Evolutionary conservation across 495 filamentous ascomycete species (phyloP).

Genomic region (Pyronema omphalodes): DNA sequence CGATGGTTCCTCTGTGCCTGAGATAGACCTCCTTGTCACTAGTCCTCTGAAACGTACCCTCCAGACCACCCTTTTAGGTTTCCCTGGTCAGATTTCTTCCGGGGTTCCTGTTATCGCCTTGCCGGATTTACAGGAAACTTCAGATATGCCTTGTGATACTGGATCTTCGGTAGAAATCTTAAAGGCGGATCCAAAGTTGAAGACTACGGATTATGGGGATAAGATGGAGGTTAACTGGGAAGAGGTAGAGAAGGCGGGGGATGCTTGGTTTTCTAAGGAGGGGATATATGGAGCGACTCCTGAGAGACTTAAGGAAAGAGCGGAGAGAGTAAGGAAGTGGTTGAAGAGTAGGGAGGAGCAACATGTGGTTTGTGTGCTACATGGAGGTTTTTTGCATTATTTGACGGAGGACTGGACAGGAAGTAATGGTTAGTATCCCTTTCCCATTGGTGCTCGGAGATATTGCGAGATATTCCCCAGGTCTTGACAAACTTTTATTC

Average conservation of each 20-base stretch:
- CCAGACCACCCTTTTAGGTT: constrained; percentile 57
- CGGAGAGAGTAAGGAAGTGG: constrained; percentile 46
- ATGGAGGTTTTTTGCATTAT: constrained; percentile 56
- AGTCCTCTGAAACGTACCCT: constrained; percentile 74
- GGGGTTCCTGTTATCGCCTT: constrained; percentile 45
- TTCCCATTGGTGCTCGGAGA: not conserved
- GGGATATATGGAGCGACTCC: constrained; percentile 51
- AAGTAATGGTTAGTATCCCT: constrained; percentile 21
- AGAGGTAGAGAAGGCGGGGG: constrained; percentile 21
- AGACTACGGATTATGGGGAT: constrained; percentile 30
- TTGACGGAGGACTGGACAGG: constrained; percentile 68
- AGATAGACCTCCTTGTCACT: constrained; percentile 43
- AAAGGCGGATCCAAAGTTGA: constrained; percentile 37
- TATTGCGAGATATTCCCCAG: not conserved
- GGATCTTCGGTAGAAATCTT: constrained; percentile 40
- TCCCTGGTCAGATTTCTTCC: constrained; percentile 33
- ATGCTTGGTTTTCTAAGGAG: constrained; percentile 40
- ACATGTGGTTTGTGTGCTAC: constrained; percentile 54
- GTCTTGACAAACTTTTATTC: not conserved
- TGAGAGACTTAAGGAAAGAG: constrained; percentile 41
- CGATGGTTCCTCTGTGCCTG: constrained; percentile 26
- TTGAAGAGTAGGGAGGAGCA: constrained; percentile 34
- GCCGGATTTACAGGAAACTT: constrained; percentile 68
- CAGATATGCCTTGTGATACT: constrained; percentile 59
- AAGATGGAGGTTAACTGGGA: constrained; percentile 45